A percentile compares a stretch with the other conserved stretches of the same genome.
Conservation (phyloP, 768 basidiomycete species). For the Macrolepiota albuminosa region DNA sequence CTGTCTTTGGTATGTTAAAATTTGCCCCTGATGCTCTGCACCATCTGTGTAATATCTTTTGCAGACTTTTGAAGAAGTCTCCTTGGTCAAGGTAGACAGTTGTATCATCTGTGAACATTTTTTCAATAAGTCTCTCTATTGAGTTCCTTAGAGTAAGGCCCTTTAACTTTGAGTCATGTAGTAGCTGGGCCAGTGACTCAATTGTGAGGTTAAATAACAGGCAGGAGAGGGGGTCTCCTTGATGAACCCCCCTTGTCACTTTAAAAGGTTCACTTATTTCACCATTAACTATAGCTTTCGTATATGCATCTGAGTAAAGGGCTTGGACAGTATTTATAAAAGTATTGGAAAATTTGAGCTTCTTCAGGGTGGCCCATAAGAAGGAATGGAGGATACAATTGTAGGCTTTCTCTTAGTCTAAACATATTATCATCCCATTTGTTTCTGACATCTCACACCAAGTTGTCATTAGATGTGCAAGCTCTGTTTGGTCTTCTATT, state of each 20-base stretch:
- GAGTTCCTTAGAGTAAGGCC: conserved; percentile 27
- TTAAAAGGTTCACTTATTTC: not conserved
- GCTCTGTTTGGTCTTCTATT: no score
- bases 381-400: not conserved
- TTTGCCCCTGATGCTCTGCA: conserved; percentile 33
- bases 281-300: conserved; percentile 5
- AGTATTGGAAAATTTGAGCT: not conserved
- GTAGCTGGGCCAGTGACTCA: conserved; percentile 16
- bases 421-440: not conserved
- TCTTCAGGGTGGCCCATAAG: no score
- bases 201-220: no score
- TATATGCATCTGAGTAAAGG: conserved; percentile 10
- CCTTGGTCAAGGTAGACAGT: conserved; percentile 26
- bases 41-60: conserved; percentile 30
- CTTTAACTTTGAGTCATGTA: conserved; percentile 22
- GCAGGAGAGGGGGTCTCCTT: conserved; percentile 34
- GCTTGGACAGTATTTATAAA: conserved; percentile 14
- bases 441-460: not conserved
- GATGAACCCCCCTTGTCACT: conserved; percentile 11
- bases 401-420: not conserved
- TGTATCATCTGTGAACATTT: conserved; percentile 32
- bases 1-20: conserved; percentile 39
- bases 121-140: conserved; percentile 28
- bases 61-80: conserved; percentile 22
- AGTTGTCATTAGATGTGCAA: no score